These are phyloP conservation scores for Pterocarpus santalinus DNA, from an alignment of 306 rosid genomes.

Conservation along the genomic window DNA sequence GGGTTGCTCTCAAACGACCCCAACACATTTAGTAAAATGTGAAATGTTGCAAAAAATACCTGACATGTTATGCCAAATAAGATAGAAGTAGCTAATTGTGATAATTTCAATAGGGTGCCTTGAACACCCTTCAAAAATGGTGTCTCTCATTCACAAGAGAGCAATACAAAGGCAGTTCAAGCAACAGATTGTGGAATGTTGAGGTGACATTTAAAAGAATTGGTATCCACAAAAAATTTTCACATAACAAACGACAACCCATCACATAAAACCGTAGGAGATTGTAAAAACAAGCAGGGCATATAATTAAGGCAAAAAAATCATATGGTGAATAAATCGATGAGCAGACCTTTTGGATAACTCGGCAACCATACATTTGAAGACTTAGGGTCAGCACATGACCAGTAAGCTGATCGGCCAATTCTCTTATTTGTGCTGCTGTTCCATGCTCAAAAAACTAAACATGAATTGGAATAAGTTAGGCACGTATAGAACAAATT, in stretches of 20 bases:
- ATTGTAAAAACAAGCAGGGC: conserved; percentile 25
- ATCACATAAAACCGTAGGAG: conserved; percentile 6
- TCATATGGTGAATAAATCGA: conserved; percentile 36
- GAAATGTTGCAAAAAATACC: not conserved
- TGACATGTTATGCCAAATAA: not conserved
- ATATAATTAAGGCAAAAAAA: conserved; percentile 6
- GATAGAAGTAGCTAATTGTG: not conserved
- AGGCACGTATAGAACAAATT: conserved; percentile 14
- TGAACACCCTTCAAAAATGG: not conserved
- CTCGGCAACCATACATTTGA: conserved; percentile 99
- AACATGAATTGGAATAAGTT: conserved; percentile 51
- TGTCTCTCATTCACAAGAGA: conserved; percentile 12
- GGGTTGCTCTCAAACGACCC: too few relatives aligned
- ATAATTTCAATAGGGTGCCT: conserved; percentile 26
- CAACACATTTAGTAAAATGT: not conserved
- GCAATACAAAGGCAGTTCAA: not conserved
- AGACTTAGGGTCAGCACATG: conserved; percentile 92
- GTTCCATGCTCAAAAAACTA: conserved; percentile 98
- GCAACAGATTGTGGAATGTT: not conserved
- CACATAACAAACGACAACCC: not conserved
- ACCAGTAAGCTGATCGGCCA: conserved; percentile 86
- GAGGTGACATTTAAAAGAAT: conserved; percentile 4
- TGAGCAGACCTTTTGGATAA: conserved; percentile 85
- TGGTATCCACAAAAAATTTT: not conserved
- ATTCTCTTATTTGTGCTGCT: conserved; percentile 78